Evolutionary conservation across 331 rosid species (phyloP).

Genomic region (Malus hybrid): DNA sequence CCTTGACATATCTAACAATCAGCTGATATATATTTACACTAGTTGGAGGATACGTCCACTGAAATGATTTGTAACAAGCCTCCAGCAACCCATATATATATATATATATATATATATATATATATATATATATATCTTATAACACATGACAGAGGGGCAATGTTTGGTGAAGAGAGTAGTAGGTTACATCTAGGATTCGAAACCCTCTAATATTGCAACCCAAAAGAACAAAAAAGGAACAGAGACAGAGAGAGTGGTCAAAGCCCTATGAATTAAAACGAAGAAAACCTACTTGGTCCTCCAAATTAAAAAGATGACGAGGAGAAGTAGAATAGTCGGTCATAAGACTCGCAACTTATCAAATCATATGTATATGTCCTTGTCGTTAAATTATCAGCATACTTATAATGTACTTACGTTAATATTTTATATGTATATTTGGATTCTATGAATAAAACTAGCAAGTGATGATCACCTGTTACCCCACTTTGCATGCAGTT

Average conservation of each 20-base stretch:
- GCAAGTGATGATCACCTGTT: slow-evolving; percentile 49
- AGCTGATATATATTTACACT: background rate
- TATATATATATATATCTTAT: background rate
- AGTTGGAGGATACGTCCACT: background rate
- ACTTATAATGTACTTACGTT: background rate
- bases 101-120: too few species aligned
- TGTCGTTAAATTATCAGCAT: background rate
- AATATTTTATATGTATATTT: background rate
- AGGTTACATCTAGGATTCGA: background rate
- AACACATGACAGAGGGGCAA: background rate
- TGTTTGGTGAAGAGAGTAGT: background rate
- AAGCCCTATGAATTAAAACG: background rate
- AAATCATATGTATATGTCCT: background rate
- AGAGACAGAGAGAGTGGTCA: background rate
- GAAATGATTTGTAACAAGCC: background rate
- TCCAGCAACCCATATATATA: background rate
- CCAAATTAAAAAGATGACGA: background rate
- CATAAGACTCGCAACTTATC: background rate
- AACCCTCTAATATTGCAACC: background rate
- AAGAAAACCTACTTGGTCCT: background rate
- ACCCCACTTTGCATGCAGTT: slow-evolving; percentile 95
- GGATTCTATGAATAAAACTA: background rate
- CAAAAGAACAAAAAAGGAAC: background rate
- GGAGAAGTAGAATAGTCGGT: background rate
- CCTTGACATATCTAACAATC: background rate